Base-by-base conservation (phyloP, 495 filamentous ascomycete species). In the Chaetomium cochliodes region DNA sequence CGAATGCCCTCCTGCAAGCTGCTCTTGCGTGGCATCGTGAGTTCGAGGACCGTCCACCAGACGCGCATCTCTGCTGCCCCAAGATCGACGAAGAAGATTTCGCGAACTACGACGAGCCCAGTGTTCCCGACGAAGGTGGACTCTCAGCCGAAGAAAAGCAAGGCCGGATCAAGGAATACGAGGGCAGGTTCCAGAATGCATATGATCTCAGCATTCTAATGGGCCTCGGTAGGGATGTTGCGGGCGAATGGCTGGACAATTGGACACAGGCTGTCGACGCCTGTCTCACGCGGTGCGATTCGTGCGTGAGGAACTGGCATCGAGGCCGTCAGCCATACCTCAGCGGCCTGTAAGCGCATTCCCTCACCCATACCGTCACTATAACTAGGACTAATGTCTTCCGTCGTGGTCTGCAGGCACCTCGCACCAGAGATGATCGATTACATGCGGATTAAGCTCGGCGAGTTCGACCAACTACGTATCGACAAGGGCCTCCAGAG, bases 231-330 rank as follows among this genome's bases (percentile, higher is more conserved):
- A 78, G 83, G 44, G 84, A 88, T 15, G 84, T 86, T 51, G 85
- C 87, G 0, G 82, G 81, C 39, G 74, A 80, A 39, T 80, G 87
- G 69, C 81, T 87, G 56, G 72, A 77, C 50, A 86, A 86, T 72
- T 84, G 93, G 51, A 80, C 76, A 3, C 76, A 85, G 26, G 68
- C 75, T 5, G 72, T 77, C 51, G 76, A 80, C 49, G 47, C 39
- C 25, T 77, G 73, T 55, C 78, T 97, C 44, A 84, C 78, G 30
- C 84, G 78, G 42, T 97, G 93, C 76, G 89, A 96, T 67, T 79
- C 85, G 47, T 97, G 93, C 73, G 87, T 92, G 63, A 85, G 85
- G 44, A 85, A 87, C 47, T 97, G 92, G 77, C 91, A 97, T 76
- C 88, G 84, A 53, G 84, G 84, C 23, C 69, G 73, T 20, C 50